A percentile compares a stretch with the other conserved stretches of the same genome.
These are phyloP conservation scores for Clarireedia monteithiana DNA, from an alignment of 2,329 filamentous ascomycete species.

Conservation along the genomic window DNA sequence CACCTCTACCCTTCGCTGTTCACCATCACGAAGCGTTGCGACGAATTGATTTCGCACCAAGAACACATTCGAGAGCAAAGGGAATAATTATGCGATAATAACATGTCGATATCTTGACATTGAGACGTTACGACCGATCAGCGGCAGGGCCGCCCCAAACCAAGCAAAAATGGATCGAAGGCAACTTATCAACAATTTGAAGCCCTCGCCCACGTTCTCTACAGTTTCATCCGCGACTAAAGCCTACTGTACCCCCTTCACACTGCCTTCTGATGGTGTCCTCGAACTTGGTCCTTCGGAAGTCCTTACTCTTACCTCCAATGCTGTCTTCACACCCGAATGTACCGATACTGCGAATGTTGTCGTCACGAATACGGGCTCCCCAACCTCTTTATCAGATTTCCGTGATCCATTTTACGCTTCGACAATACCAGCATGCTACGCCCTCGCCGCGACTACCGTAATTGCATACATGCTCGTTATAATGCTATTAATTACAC, in stretches of 20 bases:
- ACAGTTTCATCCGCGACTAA: slow-evolving; percentile 30
- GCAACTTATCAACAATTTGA: slow-evolving; percentile 23
- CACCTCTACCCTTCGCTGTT: too few species aligned
- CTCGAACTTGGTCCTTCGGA: slow-evolving; percentile 32
- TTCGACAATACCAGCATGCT: slow-evolving; percentile 86
- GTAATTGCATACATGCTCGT: slow-evolving; percentile 82
- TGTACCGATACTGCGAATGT: slow-evolving; percentile 35
- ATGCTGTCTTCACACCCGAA: slow-evolving; percentile 41
- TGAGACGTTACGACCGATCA: slow-evolving; percentile 4
- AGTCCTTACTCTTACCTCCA: slow-evolving; percentile 35
- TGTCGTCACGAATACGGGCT: slow-evolving; percentile 18
- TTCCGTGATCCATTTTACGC: slow-evolving; percentile 85
- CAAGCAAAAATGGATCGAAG: slow-evolving; percentile 23
- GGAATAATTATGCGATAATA: not conserved
- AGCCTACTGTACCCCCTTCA: slow-evolving; percentile 53
- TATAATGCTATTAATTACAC: slow-evolving; percentile 82
- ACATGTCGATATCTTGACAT: slow-evolving; percentile 10
- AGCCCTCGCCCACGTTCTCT: slow-evolving; percentile 18
- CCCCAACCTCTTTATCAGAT: slow-evolving; percentile 34
- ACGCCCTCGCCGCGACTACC: slow-evolving; percentile 85
- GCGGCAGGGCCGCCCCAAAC: slow-evolving; percentile 23
- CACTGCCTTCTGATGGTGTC: slow-evolving; percentile 50
- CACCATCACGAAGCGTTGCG: too few species aligned
- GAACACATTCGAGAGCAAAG: not conserved
- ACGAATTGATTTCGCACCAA: too few species aligned